Percentiles rank a stretch among this genome's conserved stretches.
phyloP scores from a whole-genome alignment of 345 rosid genomes.

The Sisymbrium altissimum region DNA sequence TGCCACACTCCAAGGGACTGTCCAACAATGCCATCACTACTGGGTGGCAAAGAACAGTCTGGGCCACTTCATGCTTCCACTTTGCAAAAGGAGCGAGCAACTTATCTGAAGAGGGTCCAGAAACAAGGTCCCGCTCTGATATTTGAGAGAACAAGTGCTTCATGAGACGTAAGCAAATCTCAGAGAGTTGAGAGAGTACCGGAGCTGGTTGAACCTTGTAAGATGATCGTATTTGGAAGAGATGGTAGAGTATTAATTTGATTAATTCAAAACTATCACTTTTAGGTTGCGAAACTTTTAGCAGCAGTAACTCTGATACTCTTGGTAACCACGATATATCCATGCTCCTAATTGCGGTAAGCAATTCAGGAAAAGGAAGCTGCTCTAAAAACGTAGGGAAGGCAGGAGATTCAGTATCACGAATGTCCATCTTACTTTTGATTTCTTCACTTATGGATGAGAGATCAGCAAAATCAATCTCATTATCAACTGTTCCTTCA shows the following conservation, averaged over 20 bases:
- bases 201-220: conserved; percentile 40
- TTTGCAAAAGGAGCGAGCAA: conserved; percentile 31
- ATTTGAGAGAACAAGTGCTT: conserved; percentile 50
- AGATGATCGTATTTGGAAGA: conserved; percentile 50
- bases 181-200: conserved; percentile 49
- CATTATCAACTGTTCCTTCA: conserved; percentile 38
- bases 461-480: conserved; percentile 13
- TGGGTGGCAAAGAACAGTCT: conserved; percentile 65
- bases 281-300: conserved; percentile 46
- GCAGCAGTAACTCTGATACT: conserved; percentile 54
- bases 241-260: conserved; percentile 66
- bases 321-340: conserved; percentile 37
- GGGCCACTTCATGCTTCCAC: conserved; percentile 48
- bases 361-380: conserved; percentile 63
- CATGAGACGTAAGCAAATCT: conserved; percentile 56
- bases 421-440: conserved; percentile 30
- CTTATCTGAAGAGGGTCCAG: conserved; percentile 21
- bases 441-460: conserved; percentile 39
- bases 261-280: conserved; percentile 45
- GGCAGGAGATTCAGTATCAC: conserved; percentile 44
- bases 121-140: conserved; percentile 35
- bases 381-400: conserved; percentile 59
- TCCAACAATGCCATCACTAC: conserved; percentile 42
- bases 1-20: conserved; percentile 44
- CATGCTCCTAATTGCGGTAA: conserved; percentile 44